Conservation (phyloP, 1,139 yeast genomes). For the Protomyces pachydermus region DNA sequence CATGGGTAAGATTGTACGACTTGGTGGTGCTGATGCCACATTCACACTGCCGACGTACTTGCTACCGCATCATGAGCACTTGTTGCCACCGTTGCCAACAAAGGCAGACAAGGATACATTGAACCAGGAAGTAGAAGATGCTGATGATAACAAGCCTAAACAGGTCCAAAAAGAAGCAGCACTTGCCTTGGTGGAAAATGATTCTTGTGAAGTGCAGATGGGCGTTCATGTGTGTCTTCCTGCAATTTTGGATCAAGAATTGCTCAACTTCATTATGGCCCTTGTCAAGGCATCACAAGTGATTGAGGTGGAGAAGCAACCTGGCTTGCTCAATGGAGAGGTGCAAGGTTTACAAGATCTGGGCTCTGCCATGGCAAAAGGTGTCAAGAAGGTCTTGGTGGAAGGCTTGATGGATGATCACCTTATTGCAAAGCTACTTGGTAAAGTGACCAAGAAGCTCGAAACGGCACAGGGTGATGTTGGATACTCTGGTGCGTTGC, state of each 20-base stretch:
- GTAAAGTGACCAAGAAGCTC: slow-evolving; percentile 16
- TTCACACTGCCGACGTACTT: slow-evolving; percentile 22
- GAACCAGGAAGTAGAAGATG: slow-evolving; percentile 2
- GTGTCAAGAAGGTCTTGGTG: slow-evolving; percentile 18
- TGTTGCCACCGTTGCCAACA: slow-evolving; percentile 13
- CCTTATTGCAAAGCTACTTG: slow-evolving; percentile 18
- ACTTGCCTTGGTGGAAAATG: slow-evolving; percentile 3
- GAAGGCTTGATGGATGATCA: slow-evolving; percentile 23
- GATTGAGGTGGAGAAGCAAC: slow-evolving; percentile 12
- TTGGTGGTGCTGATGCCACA: slow-evolving; percentile 24
- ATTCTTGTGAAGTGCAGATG: slow-evolving; percentile 21
- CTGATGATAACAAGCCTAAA: slow-evolving; percentile 13
- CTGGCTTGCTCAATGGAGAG: slow-evolving; percentile 9
- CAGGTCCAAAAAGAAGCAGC: slow-evolving; percentile 8
- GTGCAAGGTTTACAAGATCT: slow-evolving; percentile 8
- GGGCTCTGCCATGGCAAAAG: slow-evolving; percentile 1
- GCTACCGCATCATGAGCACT: slow-evolving; percentile 24
- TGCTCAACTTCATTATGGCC: slow-evolving; percentile 19
- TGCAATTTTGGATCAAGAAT: slow-evolving; percentile 21
- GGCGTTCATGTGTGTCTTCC: slow-evolving; percentile 21
- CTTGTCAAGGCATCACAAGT: slow-evolving; percentile 23
- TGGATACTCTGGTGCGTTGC: slow-evolving; percentile 19
- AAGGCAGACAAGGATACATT: neutral
- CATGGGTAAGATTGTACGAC: slow-evolving; percentile 9
- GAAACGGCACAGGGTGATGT: slow-evolving; percentile 22